Conservation (phyloP, 2,329 filamentous ascomycete species). For the Curvularia spicifera region DNA sequence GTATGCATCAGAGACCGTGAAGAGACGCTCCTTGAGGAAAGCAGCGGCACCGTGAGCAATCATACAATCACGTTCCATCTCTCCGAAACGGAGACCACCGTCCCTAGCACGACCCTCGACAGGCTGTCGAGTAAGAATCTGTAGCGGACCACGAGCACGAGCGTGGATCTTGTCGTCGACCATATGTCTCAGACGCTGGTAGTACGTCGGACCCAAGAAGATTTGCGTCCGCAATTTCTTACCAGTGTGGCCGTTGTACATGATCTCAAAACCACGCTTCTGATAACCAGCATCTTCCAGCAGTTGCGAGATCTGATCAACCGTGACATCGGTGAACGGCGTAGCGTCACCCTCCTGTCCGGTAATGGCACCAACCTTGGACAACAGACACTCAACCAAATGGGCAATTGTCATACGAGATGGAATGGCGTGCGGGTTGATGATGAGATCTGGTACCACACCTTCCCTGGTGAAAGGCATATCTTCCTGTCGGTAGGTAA, state of each 20-base stretch:
- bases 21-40: slow-evolving; percentile 95
- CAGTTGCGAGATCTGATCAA: slow-evolving; percentile 87
- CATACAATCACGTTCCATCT: slow-evolving; percentile 99
- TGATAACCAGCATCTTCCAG: slow-evolving; percentile 92
- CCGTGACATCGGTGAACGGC: slow-evolving; percentile 96
- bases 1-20: slow-evolving; percentile 98
- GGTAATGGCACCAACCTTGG: slow-evolving; percentile 91
- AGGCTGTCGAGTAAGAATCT: slow-evolving; percentile 95
- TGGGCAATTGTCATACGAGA: slow-evolving; percentile 99
- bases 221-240: slow-evolving; percentile 92
- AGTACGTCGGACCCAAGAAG: slow-evolving; percentile 97
- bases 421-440: slow-evolving; percentile 99
- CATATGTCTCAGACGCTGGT: slow-evolving; percentile 98
- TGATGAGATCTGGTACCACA: slow-evolving; percentile 92
- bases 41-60: slow-evolving; percentile 98
- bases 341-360: slow-evolving; percentile 97
- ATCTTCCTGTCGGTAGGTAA: slow-evolving; percentile 96
- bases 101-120: slow-evolving; percentile 98
- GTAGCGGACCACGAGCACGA: slow-evolving; percentile 92
- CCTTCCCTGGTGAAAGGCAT: slow-evolving; percentile 98
- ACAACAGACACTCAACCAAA: slow-evolving; percentile 98
- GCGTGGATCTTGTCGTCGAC: slow-evolving; percentile 99
- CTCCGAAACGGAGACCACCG: slow-evolving; percentile 97
- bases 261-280: slow-evolving; percentile 94
- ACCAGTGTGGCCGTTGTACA: slow-evolving; percentile 98